Conservation (phyloP, 108 stramenopile genomes). For the Pseudonitzschia pungens region DNA sequence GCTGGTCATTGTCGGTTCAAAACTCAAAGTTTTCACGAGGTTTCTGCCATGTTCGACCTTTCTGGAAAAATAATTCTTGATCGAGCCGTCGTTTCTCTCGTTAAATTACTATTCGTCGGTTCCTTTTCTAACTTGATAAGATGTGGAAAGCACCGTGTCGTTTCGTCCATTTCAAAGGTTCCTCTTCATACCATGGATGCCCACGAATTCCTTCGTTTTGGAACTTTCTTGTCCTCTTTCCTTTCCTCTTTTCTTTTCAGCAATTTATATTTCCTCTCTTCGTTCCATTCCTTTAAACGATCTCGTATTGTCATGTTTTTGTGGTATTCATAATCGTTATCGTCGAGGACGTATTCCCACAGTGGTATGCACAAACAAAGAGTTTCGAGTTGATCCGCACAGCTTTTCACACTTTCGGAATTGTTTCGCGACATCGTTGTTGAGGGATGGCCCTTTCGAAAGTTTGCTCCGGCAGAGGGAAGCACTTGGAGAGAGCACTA, state of each 20-base stretch:
- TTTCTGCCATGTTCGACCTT: no score
- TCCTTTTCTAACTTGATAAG: no score
- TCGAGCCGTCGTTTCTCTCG: no score
- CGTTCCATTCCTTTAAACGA: neutral
- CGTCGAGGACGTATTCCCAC: conserved; percentile 15
- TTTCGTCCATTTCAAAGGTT: no score
- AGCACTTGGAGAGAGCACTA: neutral
- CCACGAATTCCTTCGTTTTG: neutral
- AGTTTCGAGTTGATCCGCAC: neutral
- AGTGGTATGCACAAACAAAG: neutral
- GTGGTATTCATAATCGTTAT: neutral
- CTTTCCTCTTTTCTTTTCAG: neutral
- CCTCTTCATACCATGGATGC: no score
- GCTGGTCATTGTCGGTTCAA: no score
- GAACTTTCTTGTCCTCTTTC: neutral
- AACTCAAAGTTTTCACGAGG: no score
- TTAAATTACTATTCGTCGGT: no score
- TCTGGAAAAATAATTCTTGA: no score
- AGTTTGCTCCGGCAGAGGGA: neutral
- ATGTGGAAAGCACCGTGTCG: no score
- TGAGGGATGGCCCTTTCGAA: neutral
- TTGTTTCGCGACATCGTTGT: neutral
- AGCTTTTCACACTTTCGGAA: neutral
- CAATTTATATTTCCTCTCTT: neutral
- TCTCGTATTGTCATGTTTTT: neutral